A percentile compares a stretch with the other conserved stretches of the same genome.
Evolutionary conservation across 768 basidiomycete genomes (phyloP).

Genomic region (Leucocoprinus birnbaumii): DNA sequence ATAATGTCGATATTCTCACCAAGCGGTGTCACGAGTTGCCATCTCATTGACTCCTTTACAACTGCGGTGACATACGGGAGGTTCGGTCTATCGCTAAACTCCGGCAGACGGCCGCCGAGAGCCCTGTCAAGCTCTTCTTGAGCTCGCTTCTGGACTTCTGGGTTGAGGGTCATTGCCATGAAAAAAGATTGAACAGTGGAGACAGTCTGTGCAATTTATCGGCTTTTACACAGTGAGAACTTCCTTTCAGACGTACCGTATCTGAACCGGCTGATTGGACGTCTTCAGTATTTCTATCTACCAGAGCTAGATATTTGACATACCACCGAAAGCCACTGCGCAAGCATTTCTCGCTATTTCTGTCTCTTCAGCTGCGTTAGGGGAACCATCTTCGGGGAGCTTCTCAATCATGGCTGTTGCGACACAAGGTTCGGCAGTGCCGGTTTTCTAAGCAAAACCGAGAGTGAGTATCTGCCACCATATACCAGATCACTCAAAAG

Average conservation of each 20-base stretch:
- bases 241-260: neutral
- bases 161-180: slow-evolving; percentile 9
- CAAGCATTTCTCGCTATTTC: neutral
- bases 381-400: neutral
- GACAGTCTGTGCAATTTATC: neutral
- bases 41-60: slow-evolving; percentile 26
- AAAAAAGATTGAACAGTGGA: slow-evolving; percentile 4
- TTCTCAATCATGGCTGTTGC: slow-evolving; percentile 2
- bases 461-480: neutral
- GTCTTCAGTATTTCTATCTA: too few species aligned
- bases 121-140: slow-evolving; percentile 16
- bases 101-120: slow-evolving; percentile 33
- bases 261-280: neutral
- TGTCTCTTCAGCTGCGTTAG: neutral
- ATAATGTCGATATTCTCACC: neutral
- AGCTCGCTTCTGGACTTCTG: slow-evolving; percentile 12
- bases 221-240: too few species aligned
- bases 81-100: slow-evolving; percentile 23
- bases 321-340: slow-evolving; percentile 10
- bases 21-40: slow-evolving; percentile 17
- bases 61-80: slow-evolving; percentile 33
- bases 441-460: neutral
- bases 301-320: neutral
- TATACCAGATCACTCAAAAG: neutral
- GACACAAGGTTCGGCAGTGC: neutral